Conservation (phyloP, 169 alveolate genomes). For the Plasmodium relictum region DNA sequence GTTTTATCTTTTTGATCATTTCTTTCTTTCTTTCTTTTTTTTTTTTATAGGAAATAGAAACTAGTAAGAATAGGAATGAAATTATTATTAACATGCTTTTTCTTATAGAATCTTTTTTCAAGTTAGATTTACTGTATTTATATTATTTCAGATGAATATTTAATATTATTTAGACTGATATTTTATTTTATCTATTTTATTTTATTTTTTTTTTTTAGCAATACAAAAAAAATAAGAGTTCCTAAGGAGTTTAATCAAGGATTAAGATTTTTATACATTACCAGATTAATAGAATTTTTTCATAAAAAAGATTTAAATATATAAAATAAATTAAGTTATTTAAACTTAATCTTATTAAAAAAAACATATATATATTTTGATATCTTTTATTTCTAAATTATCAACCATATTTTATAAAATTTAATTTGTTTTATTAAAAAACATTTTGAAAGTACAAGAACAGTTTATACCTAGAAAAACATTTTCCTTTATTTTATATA, state of each 20-base stretch:
- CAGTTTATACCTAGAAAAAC: too few relatives aligned
- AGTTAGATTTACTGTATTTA: constrained; percentile 16
- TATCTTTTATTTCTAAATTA: too few relatives aligned
- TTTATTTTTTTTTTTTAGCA: constrained; percentile 29
- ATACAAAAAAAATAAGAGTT: constrained; percentile 41
- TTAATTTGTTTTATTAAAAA: too few relatives aligned
- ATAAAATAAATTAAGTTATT: too few relatives aligned
- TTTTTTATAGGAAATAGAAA: constrained; percentile 34
- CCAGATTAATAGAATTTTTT: constrained; percentile 56
- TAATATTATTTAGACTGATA: neutral
- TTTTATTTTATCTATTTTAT: neutral
- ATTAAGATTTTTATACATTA: constrained; percentile 43
- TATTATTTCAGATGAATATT: neutral
- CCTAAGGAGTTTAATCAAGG: constrained; percentile 67
- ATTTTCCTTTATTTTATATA: too few relatives aligned
- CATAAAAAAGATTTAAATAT: too few relatives aligned
- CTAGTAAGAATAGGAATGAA: constrained; percentile 21
- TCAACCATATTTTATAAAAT: too few relatives aligned
- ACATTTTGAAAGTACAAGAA: too few relatives aligned
- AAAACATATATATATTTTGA: too few relatives aligned
- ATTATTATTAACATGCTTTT: constrained; percentile 49
- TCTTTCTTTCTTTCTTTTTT: neutral
- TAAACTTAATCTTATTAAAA: too few relatives aligned
- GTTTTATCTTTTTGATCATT: neutral
- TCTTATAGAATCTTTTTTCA: constrained; percentile 57